Evolutionary conservation across 2,329 filamentous ascomycete species (phyloP), one percentile per base, ranked within the genome.

Genomic region (Fusarium decemcellulare): DNA sequence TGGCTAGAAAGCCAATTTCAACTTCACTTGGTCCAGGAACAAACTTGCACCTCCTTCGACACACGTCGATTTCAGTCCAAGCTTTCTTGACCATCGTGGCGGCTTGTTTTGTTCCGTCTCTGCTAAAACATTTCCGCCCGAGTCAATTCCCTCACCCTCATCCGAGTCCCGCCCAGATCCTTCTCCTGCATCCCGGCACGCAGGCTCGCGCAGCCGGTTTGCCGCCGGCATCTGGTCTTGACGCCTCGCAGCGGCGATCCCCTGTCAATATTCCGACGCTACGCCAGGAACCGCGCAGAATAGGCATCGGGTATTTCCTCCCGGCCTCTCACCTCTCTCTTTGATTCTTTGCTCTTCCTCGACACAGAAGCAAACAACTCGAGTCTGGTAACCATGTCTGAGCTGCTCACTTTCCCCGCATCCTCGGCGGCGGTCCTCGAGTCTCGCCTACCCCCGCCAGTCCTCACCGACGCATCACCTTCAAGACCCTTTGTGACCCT

Each of bases 401-500:
- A 80, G 42, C 30, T 72, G 15, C 77, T 82, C 56, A 75, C 56
- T 7, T 81, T 82, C 59, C 64, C 79, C 15, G 51, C 76, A 2
- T 63, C 76, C 30, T 75, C 77, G 8, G 78, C 76, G 9, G 72
- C 74, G 4, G 65, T 76, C 15, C 74, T 83, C 4, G 76, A 81
- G 54, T 61, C 75, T 34, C 78, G 78, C 18, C 74, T 83, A 8
- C 81, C 81, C 1, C 63, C 61, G 8, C 29, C 29, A 32, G 14
- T 60, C 3, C 32, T 47, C 2, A 23, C 55, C n/a, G 37, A 51
- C 30, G 30, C 61, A 8, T 42, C 63, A 11, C 34, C 30, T 6
- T 30, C 40, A 2, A 72, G 77, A 10, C 83, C 84, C 11, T 88
- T 87, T 76, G 87, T 94, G 52, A 98, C 95, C 3, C 85, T 98